A percentile compares a stretch with the other conserved stretches of the same genome.
Evolutionary conservation across 441 rosid species (phyloP).

Genomic region (Eruca vesicaria): DNA sequence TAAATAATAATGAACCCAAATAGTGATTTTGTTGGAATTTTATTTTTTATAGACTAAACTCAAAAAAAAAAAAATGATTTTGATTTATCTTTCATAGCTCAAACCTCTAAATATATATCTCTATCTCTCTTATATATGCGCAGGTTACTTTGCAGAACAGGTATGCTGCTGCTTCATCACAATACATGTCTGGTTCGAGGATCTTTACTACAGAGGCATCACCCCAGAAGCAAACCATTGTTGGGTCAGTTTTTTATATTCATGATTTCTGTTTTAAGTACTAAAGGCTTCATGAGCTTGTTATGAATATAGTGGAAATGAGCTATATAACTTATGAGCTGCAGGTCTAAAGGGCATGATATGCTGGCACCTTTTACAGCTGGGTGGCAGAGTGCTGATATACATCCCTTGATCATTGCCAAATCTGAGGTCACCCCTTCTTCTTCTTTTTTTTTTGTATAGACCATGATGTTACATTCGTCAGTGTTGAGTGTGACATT

Average conservation of each 20-base stretch:
- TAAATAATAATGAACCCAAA: too few relatives aligned
- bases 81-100: not conserved
- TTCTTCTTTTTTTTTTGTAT: not conserved
- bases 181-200: constrained; percentile 35
- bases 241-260: constrained; percentile 34
- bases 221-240: constrained; percentile 45
- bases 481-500: not conserved
- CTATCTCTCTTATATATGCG: not conserved
- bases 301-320: constrained; percentile 10
- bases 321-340: not conserved
- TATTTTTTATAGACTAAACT: not conserved
- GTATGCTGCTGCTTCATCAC: constrained; percentile 26
- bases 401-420: constrained; percentile 70
- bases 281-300: not conserved
- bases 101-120: not conserved
- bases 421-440: constrained; percentile 51
- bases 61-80: not conserved
- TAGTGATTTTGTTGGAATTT: not conserved
- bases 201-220: constrained; percentile 51
- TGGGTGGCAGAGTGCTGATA: constrained; percentile 83
- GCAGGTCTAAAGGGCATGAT: constrained; percentile 89
- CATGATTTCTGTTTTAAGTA: not conserved
- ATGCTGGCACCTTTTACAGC: constrained; percentile 98
- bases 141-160: constrained; percentile 50
- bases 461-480: not conserved